Evolutionary conservation across 345 rosid species (phyloP).

Genomic region (Arabis hirsuta): DNA sequence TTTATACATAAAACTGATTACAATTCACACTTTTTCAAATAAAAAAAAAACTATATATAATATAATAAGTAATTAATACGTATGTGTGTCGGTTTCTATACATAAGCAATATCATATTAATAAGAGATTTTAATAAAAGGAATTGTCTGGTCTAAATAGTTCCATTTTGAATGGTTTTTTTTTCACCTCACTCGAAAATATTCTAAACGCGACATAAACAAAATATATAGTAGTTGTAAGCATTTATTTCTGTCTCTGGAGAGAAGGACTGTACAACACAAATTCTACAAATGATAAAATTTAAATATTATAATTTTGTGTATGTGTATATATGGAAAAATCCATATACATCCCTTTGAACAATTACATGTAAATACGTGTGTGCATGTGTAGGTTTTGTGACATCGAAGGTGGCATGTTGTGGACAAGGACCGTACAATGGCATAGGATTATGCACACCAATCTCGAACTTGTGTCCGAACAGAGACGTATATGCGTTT

Average conservation of each 20-base stretch:
- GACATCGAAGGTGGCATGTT: conserved; percentile 72
- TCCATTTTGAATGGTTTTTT: not conserved
- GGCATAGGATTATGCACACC: conserved; percentile 77
- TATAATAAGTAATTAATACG: not conserved
- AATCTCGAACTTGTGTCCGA: conserved; percentile 66
- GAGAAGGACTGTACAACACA: not conserved
- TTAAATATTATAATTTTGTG: not conserved
- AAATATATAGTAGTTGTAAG: conserved; percentile 15
- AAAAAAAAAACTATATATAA: not conserved
- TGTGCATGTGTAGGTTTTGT: conserved; percentile 55
- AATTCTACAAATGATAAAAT: not conserved
- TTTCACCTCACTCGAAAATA: conserved; percentile 1
- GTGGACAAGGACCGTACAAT: conserved; percentile 76
- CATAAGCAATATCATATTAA: not conserved
- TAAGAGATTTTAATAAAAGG: not conserved
- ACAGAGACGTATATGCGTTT: conserved; percentile 60
- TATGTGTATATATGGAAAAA: not conserved
- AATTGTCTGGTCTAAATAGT: conserved; percentile 29
- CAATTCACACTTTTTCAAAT: not conserved
- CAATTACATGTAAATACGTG: not conserved
- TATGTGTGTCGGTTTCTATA: conserved; percentile 30
- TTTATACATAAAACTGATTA: conserved; percentile 5
- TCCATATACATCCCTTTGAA: not conserved
- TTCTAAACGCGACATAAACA: not conserved
- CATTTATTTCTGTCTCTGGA: conserved; percentile 3